Conservation (phyloP, 1,284 basidiomycete species). For the Bjerkandera adusta region DNA sequence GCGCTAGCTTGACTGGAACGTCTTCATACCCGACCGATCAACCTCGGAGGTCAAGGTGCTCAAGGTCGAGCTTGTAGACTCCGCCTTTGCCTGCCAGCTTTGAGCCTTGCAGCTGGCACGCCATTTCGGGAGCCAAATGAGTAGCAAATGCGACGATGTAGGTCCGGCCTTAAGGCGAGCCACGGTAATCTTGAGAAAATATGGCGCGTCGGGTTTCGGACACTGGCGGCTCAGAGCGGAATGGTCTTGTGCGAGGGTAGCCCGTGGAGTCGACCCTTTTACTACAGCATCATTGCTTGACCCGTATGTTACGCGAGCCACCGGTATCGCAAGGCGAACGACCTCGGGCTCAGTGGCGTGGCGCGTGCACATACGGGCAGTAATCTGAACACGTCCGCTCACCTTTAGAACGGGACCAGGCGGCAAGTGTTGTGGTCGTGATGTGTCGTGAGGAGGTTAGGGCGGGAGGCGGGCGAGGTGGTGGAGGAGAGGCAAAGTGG, state of each 20-base stretch:
- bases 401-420: too few species aligned
- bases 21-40: constrained; percentile 14
- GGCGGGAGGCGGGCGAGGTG: background rate
- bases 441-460: too few species aligned
- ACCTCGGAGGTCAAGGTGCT: constrained; percentile 8
- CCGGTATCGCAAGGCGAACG: too few species aligned
- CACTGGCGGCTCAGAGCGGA: constrained; percentile 29
- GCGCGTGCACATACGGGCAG: too few species aligned
- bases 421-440: too few species aligned
- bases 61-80: constrained; percentile 30
- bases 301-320: background rate
- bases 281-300: constrained; percentile 39
- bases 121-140: constrained; percentile 29
- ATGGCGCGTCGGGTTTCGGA: constrained; percentile 40
- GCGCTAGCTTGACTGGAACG: constrained; percentile 32
- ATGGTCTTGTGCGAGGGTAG: constrained; percentile 10
- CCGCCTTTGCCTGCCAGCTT: constrained; percentile 40
- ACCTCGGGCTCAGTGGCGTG: background rate
- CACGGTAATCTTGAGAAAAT: constrained; percentile 31
- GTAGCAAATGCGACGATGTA: constrained; percentile 28
- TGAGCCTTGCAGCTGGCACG: constrained; percentile 28
- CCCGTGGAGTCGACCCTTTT: constrained; percentile 44
- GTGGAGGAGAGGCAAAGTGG: background rate
- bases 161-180: constrained; percentile 47
- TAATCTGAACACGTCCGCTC: too few species aligned